Evolutionary conservation across 2,329 filamentous ascomycete species (phyloP), one percentile per base, ranked within the genome.

Genomic region (Venturia effusa): DNA sequence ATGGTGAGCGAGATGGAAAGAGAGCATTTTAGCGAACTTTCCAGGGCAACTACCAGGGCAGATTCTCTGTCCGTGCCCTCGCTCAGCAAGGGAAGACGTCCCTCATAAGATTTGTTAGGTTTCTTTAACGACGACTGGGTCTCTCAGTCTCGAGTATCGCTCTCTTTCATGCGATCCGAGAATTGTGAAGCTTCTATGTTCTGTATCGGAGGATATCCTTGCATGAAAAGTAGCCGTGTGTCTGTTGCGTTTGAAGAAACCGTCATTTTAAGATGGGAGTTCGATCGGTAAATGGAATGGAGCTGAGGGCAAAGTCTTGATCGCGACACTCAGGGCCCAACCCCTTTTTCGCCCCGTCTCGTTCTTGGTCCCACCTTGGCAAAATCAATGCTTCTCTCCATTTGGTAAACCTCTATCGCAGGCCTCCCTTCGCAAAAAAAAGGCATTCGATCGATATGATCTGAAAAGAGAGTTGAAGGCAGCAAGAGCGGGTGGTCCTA

Each of bases 401-500:
- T 61, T 24, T 15, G 30, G 27, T 37, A 37, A 22, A 61, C 59
- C 15, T 61, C 22, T 19, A 5, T 22, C n/a, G 59, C 37, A 24
- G 40, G 59, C 22, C 37, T 39, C 7, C 59, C 59, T 15, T 61
- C 27, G 34, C 59, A 61, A 30, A 61, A 61, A 24, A 39, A 6
- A n/a, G 13, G 59, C 59, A 22, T 61, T 39, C 59, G 30, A 19
- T 7, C 30, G 6, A 40, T n/a, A 39, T 61, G 59, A 22, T 61
- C 59, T 11, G 59, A 34, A 4, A 61, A 15, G 17, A 61, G 10
- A 24, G 27, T 10, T 11, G 27, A 61, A 17, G 59, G 59, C 10
- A 61, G 30, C 8, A 61, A n/a, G 4, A 61, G 34, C 27, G 59
- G 59, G 37, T 61, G 59, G 34, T 61, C 37, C 59, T 30, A 61